These are phyloP conservation scores for Hydrangea macrophylla DNA, from an alignment of 148 eudicot species.

Conservation along the genomic window DNA sequence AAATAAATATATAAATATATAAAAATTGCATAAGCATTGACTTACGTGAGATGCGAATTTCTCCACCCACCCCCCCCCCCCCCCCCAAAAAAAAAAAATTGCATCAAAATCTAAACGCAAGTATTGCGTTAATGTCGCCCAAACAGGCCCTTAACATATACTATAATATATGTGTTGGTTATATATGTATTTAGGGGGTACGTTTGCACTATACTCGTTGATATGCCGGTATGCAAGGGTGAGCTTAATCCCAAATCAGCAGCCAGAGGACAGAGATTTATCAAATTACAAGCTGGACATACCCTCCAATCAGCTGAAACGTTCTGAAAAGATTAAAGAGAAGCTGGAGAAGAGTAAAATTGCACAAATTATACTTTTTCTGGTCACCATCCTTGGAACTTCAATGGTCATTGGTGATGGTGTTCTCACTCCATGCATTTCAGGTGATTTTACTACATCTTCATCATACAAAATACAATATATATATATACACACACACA, in stretches of 20 bases:
- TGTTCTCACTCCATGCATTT: conserved; percentile 46
- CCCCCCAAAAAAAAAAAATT: too few relatives aligned
- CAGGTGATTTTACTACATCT: conserved; percentile 22
- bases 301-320: conserved; percentile 27
- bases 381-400: conserved; percentile 48
- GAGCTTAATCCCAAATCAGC: conserved; percentile 46
- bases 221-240: conserved; percentile 48
- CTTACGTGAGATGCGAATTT: too few relatives aligned
- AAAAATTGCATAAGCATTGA: too few relatives aligned
- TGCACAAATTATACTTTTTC: conserved; percentile 38
- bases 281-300: conserved; percentile 35
- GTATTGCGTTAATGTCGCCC: too few relatives aligned
- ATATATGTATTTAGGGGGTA: conserved; percentile 33
- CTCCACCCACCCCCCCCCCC: too few relatives aligned
- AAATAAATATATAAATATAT: too few relatives aligned
- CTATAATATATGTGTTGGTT: not conserved
- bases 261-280: conserved; percentile 43
- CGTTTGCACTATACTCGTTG: conserved; percentile 54
- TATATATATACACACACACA: too few relatives aligned
- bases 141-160: not conserved
- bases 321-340: conserved; percentile 34
- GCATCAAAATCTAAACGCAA: too few relatives aligned
- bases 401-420: conserved; percentile 64
- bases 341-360: conserved; percentile 31
- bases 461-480: too few relatives aligned